Evolutionary conservation across 495 filamentous ascomycete species (phyloP), one percentile per base, ranked within the genome.

Genomic region (Penicillium steckii): DNA sequence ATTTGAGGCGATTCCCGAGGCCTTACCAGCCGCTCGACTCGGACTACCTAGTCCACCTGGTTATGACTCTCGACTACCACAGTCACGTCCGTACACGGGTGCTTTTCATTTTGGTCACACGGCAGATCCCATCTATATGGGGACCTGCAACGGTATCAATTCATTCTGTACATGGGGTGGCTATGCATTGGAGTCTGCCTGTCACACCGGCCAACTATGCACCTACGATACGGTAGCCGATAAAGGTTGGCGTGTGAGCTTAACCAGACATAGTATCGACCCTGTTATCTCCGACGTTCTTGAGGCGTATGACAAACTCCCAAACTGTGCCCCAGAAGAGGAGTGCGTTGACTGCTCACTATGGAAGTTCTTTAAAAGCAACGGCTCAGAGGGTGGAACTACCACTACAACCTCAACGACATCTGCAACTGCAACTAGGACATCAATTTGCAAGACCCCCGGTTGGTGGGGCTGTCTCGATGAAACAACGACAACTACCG

Each of bases 71-170:
- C 75, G 80, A 25, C 70, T 83, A 22, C 89, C 89, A 8, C 88
- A 94, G 53, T 76, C 77, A 3, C 78, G 90, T 10, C 71, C 78
- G 44, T 80, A 80, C 57, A 95, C 89, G 2, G 93, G 90, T 2
- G 76, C 86, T n/a, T 95, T 83, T 59, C 95, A 98, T 70, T 90
- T 97, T 62, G 94, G 94, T 6, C 90, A 97, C 64, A 97, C 90
- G 4, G 94, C 95, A 7, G 94, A 98, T 70, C 94, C 94, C 0
- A 81, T 98, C 5, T 98, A 85, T 64, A 91, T 97, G 79, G 94
- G 94, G 24, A 87, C 86, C 8, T 98, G 94, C 69, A 96, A 95
- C 65, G 88, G 87, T 27, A 89, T 89, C 13, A 90, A 87, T 22
- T 89, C 92, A 10, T 79, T 81, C 6, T 98, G 94, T 65, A 91